Conservation (phyloP, 345 rosid genomes). For the Sonneratia alba region DNA sequence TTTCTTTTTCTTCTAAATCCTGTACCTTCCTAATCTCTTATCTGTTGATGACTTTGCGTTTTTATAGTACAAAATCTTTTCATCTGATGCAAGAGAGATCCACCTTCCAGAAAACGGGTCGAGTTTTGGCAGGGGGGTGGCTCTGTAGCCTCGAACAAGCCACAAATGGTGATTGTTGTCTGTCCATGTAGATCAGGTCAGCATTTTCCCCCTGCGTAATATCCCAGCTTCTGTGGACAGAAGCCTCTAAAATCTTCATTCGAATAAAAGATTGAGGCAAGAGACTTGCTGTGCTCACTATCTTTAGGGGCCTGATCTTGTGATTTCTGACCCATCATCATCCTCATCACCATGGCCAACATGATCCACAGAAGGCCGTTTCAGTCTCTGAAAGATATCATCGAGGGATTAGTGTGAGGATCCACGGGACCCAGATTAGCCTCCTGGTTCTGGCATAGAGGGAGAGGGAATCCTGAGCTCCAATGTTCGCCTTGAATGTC, state of each 20-base stretch:
- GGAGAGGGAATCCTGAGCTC: constrained; percentile 58
- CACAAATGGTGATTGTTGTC: neutral
- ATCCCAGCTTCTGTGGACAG: neutral
- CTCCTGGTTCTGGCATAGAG: constrained; percentile 50
- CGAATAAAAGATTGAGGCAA: neutral
- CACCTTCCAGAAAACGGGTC: neutral
- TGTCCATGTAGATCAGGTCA: neutral
- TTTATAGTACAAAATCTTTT: neutral
- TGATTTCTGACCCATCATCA: constrained; percentile 13
- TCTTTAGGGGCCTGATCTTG: constrained; percentile 16
- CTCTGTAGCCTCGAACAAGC: neutral
- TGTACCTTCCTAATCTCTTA: neutral
- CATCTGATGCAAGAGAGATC: neutral
- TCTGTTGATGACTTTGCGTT: neutral
- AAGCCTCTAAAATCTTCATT: neutral
- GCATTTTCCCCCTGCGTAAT: too few species aligned
- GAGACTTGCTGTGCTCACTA: constrained; percentile 11
- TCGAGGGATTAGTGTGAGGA: constrained; percentile 56
- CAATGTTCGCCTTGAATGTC: constrained; percentile 73
- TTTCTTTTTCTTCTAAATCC: too few species aligned
- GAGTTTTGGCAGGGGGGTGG: too few species aligned
- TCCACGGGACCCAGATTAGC: constrained; percentile 13
- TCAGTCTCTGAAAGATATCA: constrained; percentile 84
- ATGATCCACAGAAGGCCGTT: constrained; percentile 44
- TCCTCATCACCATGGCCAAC: constrained; percentile 30